Conservation (phyloP, 2,329 filamentous ascomycete genomes). For the Colletotrichum gigasporum region DNA sequence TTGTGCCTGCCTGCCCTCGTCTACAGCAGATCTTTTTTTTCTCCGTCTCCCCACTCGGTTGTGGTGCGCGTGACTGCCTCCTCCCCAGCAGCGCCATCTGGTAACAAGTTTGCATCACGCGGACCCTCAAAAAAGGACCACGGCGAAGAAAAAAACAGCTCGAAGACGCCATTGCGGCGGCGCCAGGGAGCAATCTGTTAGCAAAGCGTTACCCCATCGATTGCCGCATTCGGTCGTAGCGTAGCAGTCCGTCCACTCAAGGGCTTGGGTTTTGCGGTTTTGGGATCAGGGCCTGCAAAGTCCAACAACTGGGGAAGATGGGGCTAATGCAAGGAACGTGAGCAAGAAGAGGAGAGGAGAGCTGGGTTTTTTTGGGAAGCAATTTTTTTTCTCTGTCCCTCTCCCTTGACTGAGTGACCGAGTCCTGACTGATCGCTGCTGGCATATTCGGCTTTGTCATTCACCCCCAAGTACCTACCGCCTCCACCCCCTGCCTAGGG, state of each 20-base stretch:
- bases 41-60: background rate
- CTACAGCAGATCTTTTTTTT: background rate
- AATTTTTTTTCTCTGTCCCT: slow-evolving; percentile 2
- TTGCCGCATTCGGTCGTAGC: slow-evolving; percentile 25
- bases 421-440: slow-evolving; percentile 12
- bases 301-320: slow-evolving; percentile 21
- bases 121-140: background rate
- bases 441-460: slow-evolving; percentile 6
- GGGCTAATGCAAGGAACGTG: slow-evolving; percentile 31
- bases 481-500: background rate
- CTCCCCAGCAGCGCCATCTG: background rate
- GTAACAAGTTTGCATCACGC: slow-evolving; percentile 25
- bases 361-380: background rate
- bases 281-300: no score
- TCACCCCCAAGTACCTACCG: background rate
- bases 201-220: slow-evolving; percentile 31
- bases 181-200: slow-evolving; percentile 23
- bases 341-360: background rate
- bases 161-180: slow-evolving; percentile 23
- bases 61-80: slow-evolving; percentile 16
- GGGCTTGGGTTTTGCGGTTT: no score
- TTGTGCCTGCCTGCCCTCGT: background rate
- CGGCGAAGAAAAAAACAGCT: background rate
- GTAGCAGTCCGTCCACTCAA: background rate
- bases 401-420: background rate